phyloP scores from a whole-genome alignment of 805 yeast species.

The Yarrowia phangngaensis region DNA sequence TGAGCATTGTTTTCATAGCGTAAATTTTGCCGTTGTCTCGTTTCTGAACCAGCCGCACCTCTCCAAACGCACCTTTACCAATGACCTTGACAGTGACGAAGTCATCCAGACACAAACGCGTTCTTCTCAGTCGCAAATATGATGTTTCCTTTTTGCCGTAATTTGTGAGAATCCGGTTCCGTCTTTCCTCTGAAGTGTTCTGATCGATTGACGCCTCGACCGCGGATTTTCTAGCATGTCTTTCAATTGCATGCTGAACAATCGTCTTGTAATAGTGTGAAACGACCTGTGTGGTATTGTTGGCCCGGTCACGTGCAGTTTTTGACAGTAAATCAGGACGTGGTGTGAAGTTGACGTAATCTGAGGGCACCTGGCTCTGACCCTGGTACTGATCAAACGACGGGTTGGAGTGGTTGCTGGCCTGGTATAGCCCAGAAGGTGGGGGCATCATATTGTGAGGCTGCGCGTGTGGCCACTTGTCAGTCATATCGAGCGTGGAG shows the following conservation, averaged over 20 bases:
- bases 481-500: neutral
- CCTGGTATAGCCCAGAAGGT: slow-evolving; percentile 3
- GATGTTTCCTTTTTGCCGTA: slow-evolving; percentile 87
- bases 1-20: slow-evolving; percentile 90
- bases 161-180: slow-evolving; percentile 71
- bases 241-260: slow-evolving; percentile 87
- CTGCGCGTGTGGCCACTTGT: slow-evolving; percentile 23
- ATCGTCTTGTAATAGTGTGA: slow-evolving; percentile 84
- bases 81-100: slow-evolving; percentile 82
- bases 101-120: slow-evolving; percentile 76
- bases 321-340: slow-evolving; percentile 77
- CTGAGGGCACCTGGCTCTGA: neutral
- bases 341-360: slow-evolving; percentile 70
- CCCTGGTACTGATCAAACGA: too few relatives aligned
- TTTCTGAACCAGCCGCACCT: slow-evolving; percentile 90
- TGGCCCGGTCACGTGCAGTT: slow-evolving; percentile 73
- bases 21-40: slow-evolving; percentile 85
- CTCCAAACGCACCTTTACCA: slow-evolving; percentile 98
- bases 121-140: slow-evolving; percentile 77
- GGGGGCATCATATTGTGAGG: slow-evolving; percentile 23
- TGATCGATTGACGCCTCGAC: slow-evolving; percentile 66
- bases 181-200: slow-evolving; percentile 58
- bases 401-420: slow-evolving; percentile 9
- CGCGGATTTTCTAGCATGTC: slow-evolving; percentile 87
- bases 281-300: slow-evolving; percentile 73